Conservation (phyloP, 495 filamentous ascomycete species). For the Lophium mytilinum region DNA sequence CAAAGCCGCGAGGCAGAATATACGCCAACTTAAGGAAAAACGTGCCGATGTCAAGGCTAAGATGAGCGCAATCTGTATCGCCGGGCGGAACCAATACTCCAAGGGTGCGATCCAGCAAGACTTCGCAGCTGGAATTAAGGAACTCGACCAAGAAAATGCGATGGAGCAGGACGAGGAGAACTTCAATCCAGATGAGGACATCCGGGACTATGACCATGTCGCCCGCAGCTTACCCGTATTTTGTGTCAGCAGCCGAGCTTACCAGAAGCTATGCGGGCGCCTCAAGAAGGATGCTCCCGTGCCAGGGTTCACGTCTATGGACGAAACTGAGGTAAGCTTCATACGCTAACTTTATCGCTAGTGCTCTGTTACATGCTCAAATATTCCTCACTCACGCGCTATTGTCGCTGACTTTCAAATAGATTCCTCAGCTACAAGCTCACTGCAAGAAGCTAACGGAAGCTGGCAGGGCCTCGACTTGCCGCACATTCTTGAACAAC, state of each 20-base stretch:
- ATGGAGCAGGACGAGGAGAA: conserved; percentile 39
- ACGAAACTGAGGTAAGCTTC: conserved; percentile 36
- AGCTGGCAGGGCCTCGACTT: conserved; percentile 36
- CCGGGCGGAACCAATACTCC: conserved; percentile 47
- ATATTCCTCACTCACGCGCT: too few species aligned
- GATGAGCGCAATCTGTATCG: conserved; percentile 44
- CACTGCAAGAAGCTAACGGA: conserved; percentile 51
- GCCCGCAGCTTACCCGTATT: conserved; percentile 50
- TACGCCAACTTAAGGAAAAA: conserved; percentile 27
- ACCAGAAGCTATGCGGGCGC: conserved; percentile 51
- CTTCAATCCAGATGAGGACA: conserved; percentile 38
- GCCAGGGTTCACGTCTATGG: conserved; percentile 38
- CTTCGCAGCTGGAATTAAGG: conserved; percentile 48
- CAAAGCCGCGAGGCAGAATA: conserved; percentile 23
- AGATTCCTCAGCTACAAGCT: conserved; percentile 48
- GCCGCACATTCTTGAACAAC: conserved; percentile 41
- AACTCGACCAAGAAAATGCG: conserved; percentile 43
- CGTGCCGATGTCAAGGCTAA: conserved; percentile 32
- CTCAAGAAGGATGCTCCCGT: conserved; percentile 42
- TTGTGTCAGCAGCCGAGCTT: conserved; percentile 50
- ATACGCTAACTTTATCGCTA: too few species aligned
- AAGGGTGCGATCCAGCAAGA: conserved; percentile 45
- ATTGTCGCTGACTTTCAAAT: conserved; percentile 22
- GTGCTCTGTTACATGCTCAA: too few species aligned
- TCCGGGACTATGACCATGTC: conserved; percentile 50